Percentiles rank a stretch among this genome's conserved stretches.
Evolutionary conservation across 345 rosid species (phyloP).

Genomic region (Bretschneidera sinensis): DNA sequence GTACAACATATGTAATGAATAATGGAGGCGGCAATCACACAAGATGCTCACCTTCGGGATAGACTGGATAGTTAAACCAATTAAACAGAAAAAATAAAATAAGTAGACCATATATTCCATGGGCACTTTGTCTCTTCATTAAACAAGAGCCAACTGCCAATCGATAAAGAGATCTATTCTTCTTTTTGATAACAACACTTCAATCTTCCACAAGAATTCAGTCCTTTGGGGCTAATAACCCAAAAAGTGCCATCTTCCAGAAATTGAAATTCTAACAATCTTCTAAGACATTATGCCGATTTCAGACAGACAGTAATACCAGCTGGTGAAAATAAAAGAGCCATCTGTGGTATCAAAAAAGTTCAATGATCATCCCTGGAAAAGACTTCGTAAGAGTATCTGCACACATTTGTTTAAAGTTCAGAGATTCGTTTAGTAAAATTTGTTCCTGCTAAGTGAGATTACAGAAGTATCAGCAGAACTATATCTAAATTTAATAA

Average conservation of each 20-base stretch:
- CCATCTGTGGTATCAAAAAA: neutral
- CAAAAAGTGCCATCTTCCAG: conserved; percentile 9
- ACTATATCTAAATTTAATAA: neutral
- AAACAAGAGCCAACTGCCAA: conserved; percentile 5
- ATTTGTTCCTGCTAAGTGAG: neutral
- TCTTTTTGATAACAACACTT: no score
- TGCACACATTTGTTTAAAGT: conserved; percentile 3
- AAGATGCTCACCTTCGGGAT: neutral
- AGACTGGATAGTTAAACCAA: neutral
- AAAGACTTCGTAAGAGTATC: conserved; percentile 11
- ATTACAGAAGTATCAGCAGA: neutral
- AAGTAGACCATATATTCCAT: neutral
- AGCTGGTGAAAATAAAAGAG: neutral
- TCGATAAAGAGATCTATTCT: neutral
- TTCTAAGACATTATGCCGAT: neutral
- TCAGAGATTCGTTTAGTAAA: neutral
- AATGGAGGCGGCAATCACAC: neutral
- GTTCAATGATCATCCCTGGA: conserved; percentile 5
- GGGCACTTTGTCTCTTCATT: conserved; percentile 4
- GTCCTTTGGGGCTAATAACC: conserved; percentile 1
- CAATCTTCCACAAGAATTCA: neutral
- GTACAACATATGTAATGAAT: neutral
- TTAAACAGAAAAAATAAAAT: conserved; percentile 7
- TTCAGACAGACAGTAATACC: neutral
- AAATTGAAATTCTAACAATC: conserved; percentile 13